A percentile compares a stretch with the other conserved stretches of the same genome.
These are phyloP conservation scores for Tubosaeta sp. DNA, from an alignment of 768 basidiomycete genomes.

Conservation along the genomic window DNA sequence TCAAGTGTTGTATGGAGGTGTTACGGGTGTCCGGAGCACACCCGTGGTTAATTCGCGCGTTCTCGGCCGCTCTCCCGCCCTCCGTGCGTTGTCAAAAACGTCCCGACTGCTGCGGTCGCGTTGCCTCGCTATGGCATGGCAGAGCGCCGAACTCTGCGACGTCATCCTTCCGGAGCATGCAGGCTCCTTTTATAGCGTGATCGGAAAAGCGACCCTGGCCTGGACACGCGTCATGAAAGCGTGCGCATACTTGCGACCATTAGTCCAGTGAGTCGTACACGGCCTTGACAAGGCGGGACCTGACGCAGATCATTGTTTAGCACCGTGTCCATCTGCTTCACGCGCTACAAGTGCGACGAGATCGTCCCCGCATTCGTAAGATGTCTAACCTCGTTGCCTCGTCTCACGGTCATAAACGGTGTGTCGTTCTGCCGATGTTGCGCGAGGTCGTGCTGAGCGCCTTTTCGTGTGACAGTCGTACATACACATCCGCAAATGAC, in stretches of 20 bases:
- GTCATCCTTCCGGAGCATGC: background rate
- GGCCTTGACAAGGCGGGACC: no score
- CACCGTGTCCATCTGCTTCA: background rate
- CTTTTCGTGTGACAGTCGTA: no score
- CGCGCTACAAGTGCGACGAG: background rate
- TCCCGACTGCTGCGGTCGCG: constrained; percentile 6
- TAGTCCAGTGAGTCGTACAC: constrained; percentile 4
- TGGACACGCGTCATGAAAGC: background rate
- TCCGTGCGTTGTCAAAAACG: constrained; percentile 6
- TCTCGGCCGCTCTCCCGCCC: background rate
- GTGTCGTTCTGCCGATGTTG: no score
- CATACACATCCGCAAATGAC: no score
- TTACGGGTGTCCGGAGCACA: background rate
- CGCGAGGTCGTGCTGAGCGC: no score
- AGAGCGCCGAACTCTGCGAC: constrained; percentile 1
- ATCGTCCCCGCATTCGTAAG: constrained; percentile 7
- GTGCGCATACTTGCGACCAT: constrained; percentile 1
- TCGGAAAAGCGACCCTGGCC: background rate
- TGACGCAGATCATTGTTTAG: background rate
- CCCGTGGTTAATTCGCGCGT: background rate
- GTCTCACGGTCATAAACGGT: background rate
- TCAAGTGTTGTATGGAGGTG: no score
- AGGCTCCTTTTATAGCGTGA: background rate
- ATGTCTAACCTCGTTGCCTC: background rate
- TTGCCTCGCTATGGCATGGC: constrained; percentile 15